A percentile compares a stretch with the other conserved stretches of the same genome.
Conservation (phyloP, 306 rosid species). For the Fragaria iinumae region DNA sequence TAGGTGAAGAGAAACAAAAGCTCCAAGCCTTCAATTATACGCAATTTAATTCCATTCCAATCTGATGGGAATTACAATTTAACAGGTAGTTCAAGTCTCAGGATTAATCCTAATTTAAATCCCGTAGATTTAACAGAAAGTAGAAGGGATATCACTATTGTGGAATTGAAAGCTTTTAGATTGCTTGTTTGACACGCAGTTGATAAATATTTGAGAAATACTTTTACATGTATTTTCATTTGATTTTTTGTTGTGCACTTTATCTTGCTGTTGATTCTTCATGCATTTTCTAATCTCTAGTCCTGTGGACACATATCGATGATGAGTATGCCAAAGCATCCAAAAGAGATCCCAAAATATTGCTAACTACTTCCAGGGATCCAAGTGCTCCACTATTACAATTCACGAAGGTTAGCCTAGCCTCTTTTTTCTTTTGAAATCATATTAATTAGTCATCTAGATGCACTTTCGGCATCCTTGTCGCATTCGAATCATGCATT, state of each 20-base stretch:
- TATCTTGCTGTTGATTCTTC: neutral
- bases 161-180: neutral
- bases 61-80: too few species aligned
- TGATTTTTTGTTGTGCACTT: neutral
- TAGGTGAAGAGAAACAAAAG: neutral
- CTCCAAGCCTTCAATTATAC: neutral
- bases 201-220: neutral
- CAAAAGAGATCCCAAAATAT: conserved; percentile 75
- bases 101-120: too few species aligned
- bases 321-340: conserved; percentile 85
- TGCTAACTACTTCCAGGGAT: conserved; percentile 82
- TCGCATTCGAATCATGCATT: neutral
- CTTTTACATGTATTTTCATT: neutral
- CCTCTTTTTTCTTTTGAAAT: neutral
- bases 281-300: conserved; percentile 33
- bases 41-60: too few species aligned
- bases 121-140: too few species aligned
- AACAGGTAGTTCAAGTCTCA: too few species aligned
- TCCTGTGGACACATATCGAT: conserved; percentile 72
- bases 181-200: neutral
- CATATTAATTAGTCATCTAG: neutral
- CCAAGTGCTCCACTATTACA: conserved; percentile 89
- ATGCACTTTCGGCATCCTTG: neutral
- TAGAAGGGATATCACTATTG: too few species aligned
- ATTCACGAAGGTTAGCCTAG: conserved; percentile 71